A percentile compares a stretch with the other conserved stretches of the same genome.
phyloP scores from a whole-genome alignment of 2,329 filamentous ascomycete genomes.

The Hypoxylon sp. region DNA sequence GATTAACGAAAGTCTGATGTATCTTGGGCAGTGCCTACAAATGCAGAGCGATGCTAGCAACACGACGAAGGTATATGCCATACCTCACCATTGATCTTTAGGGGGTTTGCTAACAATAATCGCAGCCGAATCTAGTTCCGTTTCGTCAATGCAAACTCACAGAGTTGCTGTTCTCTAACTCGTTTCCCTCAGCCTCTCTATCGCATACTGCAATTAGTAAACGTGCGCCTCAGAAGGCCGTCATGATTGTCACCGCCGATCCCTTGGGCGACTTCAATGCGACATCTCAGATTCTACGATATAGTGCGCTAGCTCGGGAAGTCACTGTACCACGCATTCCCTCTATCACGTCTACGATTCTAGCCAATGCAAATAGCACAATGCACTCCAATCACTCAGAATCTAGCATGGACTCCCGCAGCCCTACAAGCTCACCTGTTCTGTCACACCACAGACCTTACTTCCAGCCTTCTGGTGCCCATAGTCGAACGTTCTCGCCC shows the following conservation, averaged over 20 bases:
- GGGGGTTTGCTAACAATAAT: constrained; percentile 20
- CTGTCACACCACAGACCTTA: constrained; percentile 57
- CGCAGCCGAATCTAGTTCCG: constrained; percentile 77
- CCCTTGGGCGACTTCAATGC: constrained; percentile 95
- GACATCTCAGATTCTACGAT: constrained; percentile 94
- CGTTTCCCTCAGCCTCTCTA: constrained; percentile 74
- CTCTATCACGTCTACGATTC: constrained; percentile 81
- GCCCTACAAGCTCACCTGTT: constrained; percentile 49
- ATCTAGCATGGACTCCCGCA: constrained; percentile 44
- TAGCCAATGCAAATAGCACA: constrained; percentile 53
- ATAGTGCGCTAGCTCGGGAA: constrained; percentile 91
- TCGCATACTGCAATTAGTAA: constrained; percentile 60
- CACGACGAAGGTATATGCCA: constrained; percentile 74
- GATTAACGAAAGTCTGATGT: constrained; percentile 99
- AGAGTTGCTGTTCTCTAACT: constrained; percentile 89
- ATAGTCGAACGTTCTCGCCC: constrained; percentile 54
- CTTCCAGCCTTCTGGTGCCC: constrained; percentile 55
- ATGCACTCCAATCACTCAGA: constrained; percentile 42
- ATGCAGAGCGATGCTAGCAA: constrained; percentile 87
- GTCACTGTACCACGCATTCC: constrained; percentile 92
- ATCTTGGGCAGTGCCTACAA: constrained; percentile 94
- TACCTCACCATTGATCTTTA: neutral
- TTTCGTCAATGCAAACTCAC: constrained; percentile 89
- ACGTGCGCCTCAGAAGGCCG: constrained; percentile 83
- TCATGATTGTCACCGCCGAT: constrained; percentile 98